These are phyloP conservation scores for Sequoiadendron giganteum DNA, from an alignment of 75 land plant species.

Conservation along the genomic window DNA sequence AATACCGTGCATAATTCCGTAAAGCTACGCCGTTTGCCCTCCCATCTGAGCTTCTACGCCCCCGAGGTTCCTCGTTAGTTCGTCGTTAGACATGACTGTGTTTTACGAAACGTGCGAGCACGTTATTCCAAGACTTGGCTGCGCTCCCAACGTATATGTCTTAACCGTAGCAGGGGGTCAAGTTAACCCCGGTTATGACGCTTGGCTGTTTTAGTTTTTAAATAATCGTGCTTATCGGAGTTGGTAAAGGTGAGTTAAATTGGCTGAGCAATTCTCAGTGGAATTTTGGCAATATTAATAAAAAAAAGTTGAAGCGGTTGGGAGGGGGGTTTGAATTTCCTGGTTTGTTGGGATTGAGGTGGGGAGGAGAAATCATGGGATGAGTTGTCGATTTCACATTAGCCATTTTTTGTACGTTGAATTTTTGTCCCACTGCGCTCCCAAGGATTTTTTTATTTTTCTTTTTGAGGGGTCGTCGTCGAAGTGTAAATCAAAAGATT, in stretches of 20 bases:
- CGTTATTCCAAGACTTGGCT: background rate
- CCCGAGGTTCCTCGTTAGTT: background rate
- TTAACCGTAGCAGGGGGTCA: background rate
- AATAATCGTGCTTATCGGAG: background rate
- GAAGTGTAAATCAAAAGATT: no score
- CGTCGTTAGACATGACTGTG: no score
- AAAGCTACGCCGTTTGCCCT: background rate
- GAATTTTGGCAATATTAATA: background rate
- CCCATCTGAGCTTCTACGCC: background rate
- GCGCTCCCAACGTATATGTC: background rate
- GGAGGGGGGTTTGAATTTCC: background rate
- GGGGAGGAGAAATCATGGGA: background rate
- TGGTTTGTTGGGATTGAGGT: background rate
- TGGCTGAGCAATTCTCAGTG: background rate
- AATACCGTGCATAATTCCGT: background rate
- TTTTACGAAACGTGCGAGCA: background rate
- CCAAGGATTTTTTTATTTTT: no score
- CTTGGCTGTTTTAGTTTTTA: background rate
- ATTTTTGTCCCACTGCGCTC: no score
- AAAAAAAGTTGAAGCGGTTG: background rate
- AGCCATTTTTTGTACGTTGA: background rate
- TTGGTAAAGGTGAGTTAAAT: background rate
- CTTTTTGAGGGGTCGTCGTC: no score
- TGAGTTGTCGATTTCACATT: background rate
- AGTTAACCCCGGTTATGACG: background rate